Conservation (phyloP, 2,329 filamentous ascomycete species). For the Colletotrichum trifolii region DNA sequence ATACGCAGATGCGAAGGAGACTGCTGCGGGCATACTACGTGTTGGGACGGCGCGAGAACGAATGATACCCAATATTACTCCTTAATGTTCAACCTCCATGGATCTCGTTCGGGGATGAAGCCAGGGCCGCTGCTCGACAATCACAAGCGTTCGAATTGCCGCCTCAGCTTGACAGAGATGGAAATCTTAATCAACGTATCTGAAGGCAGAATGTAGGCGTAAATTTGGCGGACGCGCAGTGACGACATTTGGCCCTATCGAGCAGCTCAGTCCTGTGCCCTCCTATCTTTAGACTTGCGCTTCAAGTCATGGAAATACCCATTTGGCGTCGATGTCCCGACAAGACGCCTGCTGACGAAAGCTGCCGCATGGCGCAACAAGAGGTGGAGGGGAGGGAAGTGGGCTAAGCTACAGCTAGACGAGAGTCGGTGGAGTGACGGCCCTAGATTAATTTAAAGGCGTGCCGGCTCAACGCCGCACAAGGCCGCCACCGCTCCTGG, state of each 20-base stretch:
- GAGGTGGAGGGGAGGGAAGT: conserved; percentile 10
- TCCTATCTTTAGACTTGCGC: too few species aligned
- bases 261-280: too few species aligned
- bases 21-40: neutral
- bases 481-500: neutral
- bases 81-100: neutral
- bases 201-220: too few species aligned
- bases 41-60: conserved; percentile 12
- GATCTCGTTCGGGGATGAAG: conserved; percentile 17
- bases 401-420: conserved; percentile 4
- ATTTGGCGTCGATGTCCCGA: too few species aligned
- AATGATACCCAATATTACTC: conserved; percentile 36
- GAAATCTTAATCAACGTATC: too few species aligned
- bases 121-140: conserved; percentile 11
- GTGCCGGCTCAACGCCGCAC: neutral
- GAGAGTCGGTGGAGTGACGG: too few species aligned
- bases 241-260: too few species aligned
- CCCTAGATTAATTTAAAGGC: conserved; percentile 24
- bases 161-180: too few species aligned
- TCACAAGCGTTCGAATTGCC: too few species aligned
- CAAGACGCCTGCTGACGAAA: too few species aligned
- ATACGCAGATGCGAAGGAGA: neutral
- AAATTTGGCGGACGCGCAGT: too few species aligned
- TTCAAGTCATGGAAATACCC: too few species aligned
- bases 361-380: conserved; percentile 11